Evolutionary conservation across 2,329 filamentous ascomycete species (phyloP), one percentile per base, ranked within the genome.

Genomic region (Fonsecaea nubica): DNA sequence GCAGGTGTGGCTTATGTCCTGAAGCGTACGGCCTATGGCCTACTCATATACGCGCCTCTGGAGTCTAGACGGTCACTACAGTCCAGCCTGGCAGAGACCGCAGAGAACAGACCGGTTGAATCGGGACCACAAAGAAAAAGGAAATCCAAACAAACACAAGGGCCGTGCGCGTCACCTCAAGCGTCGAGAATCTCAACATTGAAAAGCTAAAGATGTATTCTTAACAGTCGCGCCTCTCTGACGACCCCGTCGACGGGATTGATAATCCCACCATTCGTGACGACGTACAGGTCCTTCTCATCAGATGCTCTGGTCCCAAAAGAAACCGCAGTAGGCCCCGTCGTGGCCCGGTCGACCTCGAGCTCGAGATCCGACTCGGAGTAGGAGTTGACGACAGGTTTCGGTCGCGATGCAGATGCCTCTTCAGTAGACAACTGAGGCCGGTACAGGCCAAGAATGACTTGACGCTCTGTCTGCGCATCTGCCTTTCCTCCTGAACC

Each of bases 221-320:
- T 54, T 25, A 62, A 45, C 8, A 55, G 12, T 52, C 45, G 35
- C 18, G 59, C 59, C 25, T 62, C 59, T n/a, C 58, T 45, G 45
- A 62, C 58, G n/a, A 42, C 50, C 3, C 59, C 59, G 12, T 45
- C 59, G 3, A 62, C 10, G 13, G 59, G 59, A 48, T 62, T 54
- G 13, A 55, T 55, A 6, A 62, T 32, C 32, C 59, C 59, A 13
- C 59, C 59, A 48, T 55, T 54, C 30, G 50, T 62, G 10, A 62
- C 59, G 0, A 62, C 59, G 45, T 55, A 62, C 4, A 62, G 48
- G 33, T 56, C 59, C 4, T 48, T 52, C 30, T 15, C 18, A 13
- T 48, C 35, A 33, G 33, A 18, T 15, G 35, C 15, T 7, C 18
- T 25, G 3, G n/a, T 21, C 2, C 30, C 59, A 3, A 55, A 54